These are phyloP conservation scores for Solanum raphanifolium DNA, from an alignment of 257 asterid species.

Conservation along the genomic window DNA sequence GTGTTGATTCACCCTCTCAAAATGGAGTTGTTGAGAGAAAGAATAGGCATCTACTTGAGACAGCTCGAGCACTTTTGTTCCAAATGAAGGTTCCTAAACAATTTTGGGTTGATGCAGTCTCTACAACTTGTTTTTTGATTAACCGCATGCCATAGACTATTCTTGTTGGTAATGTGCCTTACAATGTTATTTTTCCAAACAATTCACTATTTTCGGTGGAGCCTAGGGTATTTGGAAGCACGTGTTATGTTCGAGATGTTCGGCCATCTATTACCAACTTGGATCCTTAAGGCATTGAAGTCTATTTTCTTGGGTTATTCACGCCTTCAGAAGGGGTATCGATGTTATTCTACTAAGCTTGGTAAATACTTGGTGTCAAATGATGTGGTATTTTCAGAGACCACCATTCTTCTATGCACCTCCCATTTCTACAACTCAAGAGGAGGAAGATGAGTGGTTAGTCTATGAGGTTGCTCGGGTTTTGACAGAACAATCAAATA, in stretches of 20 bases:
- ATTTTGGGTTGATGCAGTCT: background rate
- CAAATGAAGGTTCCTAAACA: background rate
- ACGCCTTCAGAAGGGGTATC: background rate
- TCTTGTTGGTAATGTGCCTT: background rate
- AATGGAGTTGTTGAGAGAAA: background rate
- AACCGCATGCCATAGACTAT: background rate
- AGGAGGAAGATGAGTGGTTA: background rate
- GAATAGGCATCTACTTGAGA: background rate
- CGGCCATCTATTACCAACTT: background rate
- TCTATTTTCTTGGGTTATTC: background rate
- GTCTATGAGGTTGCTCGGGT: background rate
- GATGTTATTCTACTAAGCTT: background rate
- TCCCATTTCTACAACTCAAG: background rate
- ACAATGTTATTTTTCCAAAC: background rate
- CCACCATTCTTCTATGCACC: background rate
- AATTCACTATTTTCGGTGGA: background rate
- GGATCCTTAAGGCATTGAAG: background rate
- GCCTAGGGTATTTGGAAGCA: background rate
- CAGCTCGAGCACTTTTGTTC: background rate
- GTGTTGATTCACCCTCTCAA: background rate
- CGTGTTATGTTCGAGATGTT: background rate
- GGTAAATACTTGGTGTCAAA: background rate
- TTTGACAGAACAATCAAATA: background rate
- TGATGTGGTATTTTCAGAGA: too few relatives aligned
- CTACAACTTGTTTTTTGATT: background rate